Conservation (phyloP, 2,329 filamentous ascomycete genomes). For the Curvularia sp. region DNA sequence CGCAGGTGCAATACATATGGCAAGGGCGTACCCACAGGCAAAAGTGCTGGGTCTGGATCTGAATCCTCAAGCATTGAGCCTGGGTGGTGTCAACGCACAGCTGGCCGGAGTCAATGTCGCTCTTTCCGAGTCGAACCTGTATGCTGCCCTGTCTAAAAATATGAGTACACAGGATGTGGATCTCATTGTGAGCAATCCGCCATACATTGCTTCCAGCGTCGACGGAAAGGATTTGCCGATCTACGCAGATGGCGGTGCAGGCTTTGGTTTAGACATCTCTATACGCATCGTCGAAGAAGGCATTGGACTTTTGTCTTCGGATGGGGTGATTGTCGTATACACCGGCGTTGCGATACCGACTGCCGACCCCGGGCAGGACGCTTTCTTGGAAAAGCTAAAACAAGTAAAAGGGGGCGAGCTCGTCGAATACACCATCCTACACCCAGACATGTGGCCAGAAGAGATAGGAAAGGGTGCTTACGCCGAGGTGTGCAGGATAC, state of each 20-base stretch:
- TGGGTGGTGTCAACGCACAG: slow-evolving; percentile 27
- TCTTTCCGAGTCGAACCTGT: slow-evolving; percentile 32
- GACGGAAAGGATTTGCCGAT: slow-evolving; percentile 32
- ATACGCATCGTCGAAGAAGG: slow-evolving; percentile 31
- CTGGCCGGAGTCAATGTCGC: slow-evolving; percentile 21
- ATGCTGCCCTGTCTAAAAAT: slow-evolving; percentile 21
- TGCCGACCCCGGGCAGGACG: slow-evolving; percentile 24
- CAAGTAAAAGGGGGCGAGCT: slow-evolving; percentile 20
- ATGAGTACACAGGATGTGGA: slow-evolving; percentile 22
- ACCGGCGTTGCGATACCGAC: slow-evolving; percentile 33
- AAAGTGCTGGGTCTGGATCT: slow-evolving; percentile 30
- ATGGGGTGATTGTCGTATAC: slow-evolving; percentile 30
- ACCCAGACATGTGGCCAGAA: slow-evolving; percentile 38
- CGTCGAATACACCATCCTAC: slow-evolving; percentile 30
- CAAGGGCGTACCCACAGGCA: slow-evolving; percentile 26
- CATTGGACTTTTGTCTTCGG: slow-evolving; percentile 23
- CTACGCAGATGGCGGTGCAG: slow-evolving; percentile 34
- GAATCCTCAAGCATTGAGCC: slow-evolving; percentile 28
- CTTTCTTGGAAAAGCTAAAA: slow-evolving; percentile 28
- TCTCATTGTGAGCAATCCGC: slow-evolving; percentile 35
- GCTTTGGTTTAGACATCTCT: slow-evolving; percentile 33
- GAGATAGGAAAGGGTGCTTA: slow-evolving; percentile 34
- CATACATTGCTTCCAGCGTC: slow-evolving; percentile 33
- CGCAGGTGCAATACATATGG: slow-evolving; percentile 35
- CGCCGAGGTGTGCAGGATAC: slow-evolving; percentile 35